These are phyloP conservation scores for Harrya chromipes DNA, from an alignment of 768 basidiomycete species.

Conservation along the genomic window DNA sequence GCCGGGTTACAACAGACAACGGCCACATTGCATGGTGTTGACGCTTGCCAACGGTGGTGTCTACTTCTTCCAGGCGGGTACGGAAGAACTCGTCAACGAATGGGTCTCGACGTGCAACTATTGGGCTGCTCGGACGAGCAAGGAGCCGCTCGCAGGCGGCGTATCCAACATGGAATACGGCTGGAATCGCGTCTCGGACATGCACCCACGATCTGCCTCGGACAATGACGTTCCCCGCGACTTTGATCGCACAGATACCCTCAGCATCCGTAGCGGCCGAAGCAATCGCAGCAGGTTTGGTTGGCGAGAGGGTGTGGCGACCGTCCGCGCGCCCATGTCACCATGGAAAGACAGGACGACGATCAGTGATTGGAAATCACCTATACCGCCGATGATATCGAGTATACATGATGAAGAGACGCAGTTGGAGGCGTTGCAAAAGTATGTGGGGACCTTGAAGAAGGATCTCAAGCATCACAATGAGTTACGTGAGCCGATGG, in stretches of 20 bases:
- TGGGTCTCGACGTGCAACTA: constrained; percentile 99
- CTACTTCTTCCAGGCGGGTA: constrained; percentile 99
- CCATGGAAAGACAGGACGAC: constrained; percentile 72
- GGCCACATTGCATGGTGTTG: constrained; percentile 94
- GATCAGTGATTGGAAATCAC: constrained; percentile 94
- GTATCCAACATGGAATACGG: constrained; percentile 99
- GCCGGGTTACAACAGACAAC: constrained; percentile 86
- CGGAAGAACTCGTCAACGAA: constrained; percentile 97
- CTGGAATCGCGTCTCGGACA: constrained; percentile 78
- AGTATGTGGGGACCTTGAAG: constrained; percentile 73
- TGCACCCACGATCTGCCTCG: constrained; percentile 52
- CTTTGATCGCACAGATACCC: constrained; percentile 53
- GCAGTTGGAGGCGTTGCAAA: constrained; percentile 85
- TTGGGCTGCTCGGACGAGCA: constrained; percentile 94
- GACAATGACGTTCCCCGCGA: constrained; percentile 53
- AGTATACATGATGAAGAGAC: constrained; percentile 90
- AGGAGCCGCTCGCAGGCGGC: constrained; percentile 92
- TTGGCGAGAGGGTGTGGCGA: constrained; percentile 65
- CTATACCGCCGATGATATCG: constrained; percentile 76
- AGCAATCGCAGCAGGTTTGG: constrained; percentile 73
- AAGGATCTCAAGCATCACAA: constrained; percentile 82
- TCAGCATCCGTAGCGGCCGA: constrained; percentile 73
- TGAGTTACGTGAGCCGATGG: constrained; percentile 79
- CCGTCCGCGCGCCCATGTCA: constrained; percentile 63
- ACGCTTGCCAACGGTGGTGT: constrained; percentile 85